These are phyloP conservation scores for Magnolia kwangsiensis DNA, from an alignment of 164 flowering plant genomes.

Conservation along the genomic window DNA sequence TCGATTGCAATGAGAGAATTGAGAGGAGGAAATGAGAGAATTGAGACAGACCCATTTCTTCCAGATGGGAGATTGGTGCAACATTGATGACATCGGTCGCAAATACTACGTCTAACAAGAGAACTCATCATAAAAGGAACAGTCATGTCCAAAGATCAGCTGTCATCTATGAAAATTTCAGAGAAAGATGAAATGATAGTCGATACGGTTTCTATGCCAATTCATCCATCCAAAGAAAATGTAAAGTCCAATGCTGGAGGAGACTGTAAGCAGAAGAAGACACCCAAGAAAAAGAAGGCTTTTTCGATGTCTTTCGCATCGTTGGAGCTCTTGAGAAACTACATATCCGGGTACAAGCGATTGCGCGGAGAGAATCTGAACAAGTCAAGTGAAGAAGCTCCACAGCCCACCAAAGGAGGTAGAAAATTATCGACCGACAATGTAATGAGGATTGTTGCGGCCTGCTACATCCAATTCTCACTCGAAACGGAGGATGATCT, in stretches of 20 bases:
- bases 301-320: conserved; percentile 17
- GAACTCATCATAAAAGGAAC: background rate
- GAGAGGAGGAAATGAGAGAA: conserved; percentile 13
- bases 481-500: conserved; percentile 8
- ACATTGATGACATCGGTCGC: conserved; percentile 10
- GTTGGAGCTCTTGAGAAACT: conserved; percentile 31
- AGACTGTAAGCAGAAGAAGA: background rate
- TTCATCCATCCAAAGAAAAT: conserved; percentile 19
- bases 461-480: conserved; percentile 30
- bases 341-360: conserved; percentile 10
- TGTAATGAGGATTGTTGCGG: conserved; percentile 44
- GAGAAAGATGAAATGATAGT: conserved; percentile 22
- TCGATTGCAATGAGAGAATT: conserved; percentile 9
- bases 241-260: background rate
- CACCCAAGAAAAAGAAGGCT: conserved; percentile 17
- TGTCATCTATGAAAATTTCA: conserved; percentile 12
- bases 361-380: background rate
- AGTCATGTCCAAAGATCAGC: conserved; percentile 7
- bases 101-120: conserved; percentile 21
- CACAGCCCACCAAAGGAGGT: background rate
- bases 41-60: conserved; percentile 7
- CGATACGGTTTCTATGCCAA: conserved; percentile 5
- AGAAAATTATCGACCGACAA: conserved; percentile 34
- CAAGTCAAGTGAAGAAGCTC: background rate
- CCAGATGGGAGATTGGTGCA: conserved; percentile 19